These are phyloP conservation scores for Aspergillus fumigatus DNA, from an alignment of 2,329 filamentous ascomycete genomes.

Conservation along the genomic window DNA sequence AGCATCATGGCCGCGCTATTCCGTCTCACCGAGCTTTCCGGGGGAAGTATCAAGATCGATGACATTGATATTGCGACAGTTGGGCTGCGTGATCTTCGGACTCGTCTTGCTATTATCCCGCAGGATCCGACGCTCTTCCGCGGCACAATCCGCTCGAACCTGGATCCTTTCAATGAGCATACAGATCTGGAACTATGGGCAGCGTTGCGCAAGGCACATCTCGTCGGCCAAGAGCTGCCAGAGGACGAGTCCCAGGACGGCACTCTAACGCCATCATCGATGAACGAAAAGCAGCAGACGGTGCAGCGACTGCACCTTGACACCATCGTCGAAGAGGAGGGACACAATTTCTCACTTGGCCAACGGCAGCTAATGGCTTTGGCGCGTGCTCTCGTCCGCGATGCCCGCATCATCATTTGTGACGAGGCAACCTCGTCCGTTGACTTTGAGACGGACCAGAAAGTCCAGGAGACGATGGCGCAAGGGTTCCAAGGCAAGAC, in stretches of 20 bases:
- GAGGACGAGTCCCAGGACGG: constrained; percentile 45
- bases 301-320: constrained; percentile 53
- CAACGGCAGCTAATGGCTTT: constrained; percentile 95
- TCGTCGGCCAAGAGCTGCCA: constrained; percentile 45
- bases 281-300: constrained; percentile 39
- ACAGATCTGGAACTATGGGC: constrained; percentile 45
- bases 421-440: constrained; percentile 93
- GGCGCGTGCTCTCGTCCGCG: constrained; percentile 81
- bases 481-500: constrained; percentile 78
- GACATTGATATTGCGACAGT: constrained; percentile 40
- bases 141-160: constrained; percentile 42
- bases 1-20: constrained; percentile 45
- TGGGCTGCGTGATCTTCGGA: constrained; percentile 40
- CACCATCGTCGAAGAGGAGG: constrained; percentile 83
- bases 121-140: constrained; percentile 44
- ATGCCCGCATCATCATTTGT: constrained; percentile 88
- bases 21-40: constrained; percentile 39
- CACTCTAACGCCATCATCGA: constrained; percentile 31
- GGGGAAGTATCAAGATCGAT: constrained; percentile 41
- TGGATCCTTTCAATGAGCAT: constrained; percentile 44
- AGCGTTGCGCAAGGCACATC: constrained; percentile 42
- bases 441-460: constrained; percentile 91
- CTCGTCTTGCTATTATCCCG: constrained; percentile 42
- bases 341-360: constrained; percentile 90
- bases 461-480: constrained; percentile 84